A percentile compares a stretch with the other conserved stretches of the same genome.
These are phyloP conservation scores for Diplodia seriata DNA, from an alignment of 2,329 filamentous ascomycete genomes.

Conservation along the genomic window DNA sequence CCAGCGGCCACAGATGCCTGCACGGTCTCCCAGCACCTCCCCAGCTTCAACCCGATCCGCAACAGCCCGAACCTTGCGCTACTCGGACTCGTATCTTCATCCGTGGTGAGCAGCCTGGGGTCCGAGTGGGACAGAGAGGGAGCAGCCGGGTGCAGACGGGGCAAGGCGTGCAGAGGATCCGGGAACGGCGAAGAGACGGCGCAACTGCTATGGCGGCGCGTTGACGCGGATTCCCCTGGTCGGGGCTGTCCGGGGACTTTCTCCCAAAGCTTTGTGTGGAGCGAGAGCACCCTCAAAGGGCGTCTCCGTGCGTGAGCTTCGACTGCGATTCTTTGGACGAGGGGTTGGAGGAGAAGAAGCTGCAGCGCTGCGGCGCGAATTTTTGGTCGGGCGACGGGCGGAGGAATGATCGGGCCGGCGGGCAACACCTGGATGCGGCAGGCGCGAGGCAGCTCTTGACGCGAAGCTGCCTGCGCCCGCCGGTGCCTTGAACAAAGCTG, in stretches of 20 bases:
- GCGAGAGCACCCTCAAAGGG: slow-evolving; percentile 49
- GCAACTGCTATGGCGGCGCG: slow-evolving; percentile 99
- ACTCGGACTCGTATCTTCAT: slow-evolving; percentile 37
- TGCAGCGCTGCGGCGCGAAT: not conserved
- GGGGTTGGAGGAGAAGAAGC: slow-evolving; percentile 66
- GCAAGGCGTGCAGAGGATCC: slow-evolving; percentile 57
- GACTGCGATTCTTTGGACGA: slow-evolving; percentile 99
- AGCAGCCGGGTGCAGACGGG: slow-evolving; percentile 56
- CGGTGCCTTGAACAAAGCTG: slow-evolving; percentile 24
- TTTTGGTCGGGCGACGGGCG: slow-evolving; percentile 10
- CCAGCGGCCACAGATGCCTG: slow-evolving; percentile 33
- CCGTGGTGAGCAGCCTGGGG: slow-evolving; percentile 28
- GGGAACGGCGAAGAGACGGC: slow-evolving; percentile 73
- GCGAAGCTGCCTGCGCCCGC: slow-evolving; percentile 26
- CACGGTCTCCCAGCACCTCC: slow-evolving; percentile 44
- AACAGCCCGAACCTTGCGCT: slow-evolving; percentile 35
- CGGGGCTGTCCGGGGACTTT: slow-evolving; percentile 98
- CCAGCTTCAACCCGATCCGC: slow-evolving; percentile 34
- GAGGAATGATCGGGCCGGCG: slow-evolving; percentile 22
- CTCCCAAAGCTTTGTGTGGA: slow-evolving; percentile 83
- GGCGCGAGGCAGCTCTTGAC: slow-evolving; percentile 28
- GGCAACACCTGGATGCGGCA: slow-evolving; percentile 16
- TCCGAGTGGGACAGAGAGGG: not conserved
- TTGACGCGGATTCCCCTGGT: slow-evolving; percentile 77
- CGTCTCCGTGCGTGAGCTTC: slow-evolving; percentile 90